A percentile compares a stretch with the other conserved stretches of the same genome.
Conservation (phyloP, 768 basidiomycete genomes). For the Rhodotorula toruloides region DNA sequence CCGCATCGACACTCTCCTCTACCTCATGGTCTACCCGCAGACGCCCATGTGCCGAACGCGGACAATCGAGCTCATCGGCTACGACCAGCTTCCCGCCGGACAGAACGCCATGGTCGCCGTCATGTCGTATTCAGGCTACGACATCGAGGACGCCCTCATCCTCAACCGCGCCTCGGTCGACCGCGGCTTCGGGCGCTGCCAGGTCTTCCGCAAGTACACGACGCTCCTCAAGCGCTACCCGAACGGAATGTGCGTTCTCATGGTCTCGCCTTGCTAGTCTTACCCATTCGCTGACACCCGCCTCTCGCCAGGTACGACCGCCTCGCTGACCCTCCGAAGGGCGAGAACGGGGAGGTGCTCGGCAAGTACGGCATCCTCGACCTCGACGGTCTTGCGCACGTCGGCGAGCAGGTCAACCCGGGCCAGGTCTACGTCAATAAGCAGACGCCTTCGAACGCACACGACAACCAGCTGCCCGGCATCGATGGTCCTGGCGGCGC, state of each 20-base stretch:
- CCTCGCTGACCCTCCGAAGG: slow-evolving; percentile 80
- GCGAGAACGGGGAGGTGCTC: slow-evolving; percentile 69
- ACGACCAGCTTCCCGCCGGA: slow-evolving; percentile 92
- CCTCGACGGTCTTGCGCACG: slow-evolving; percentile 84
- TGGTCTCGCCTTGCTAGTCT: background rate
- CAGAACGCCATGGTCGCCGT: slow-evolving; percentile 98
- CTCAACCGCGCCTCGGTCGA: slow-evolving; percentile 94
- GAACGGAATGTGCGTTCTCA: slow-evolving; percentile 78
- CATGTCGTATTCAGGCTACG: slow-evolving; percentile 99
- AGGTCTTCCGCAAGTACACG: slow-evolving; percentile 91
- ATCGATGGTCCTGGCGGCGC: slow-evolving; percentile 22
- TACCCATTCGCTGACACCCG: background rate
- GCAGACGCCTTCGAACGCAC: slow-evolving; percentile 90
- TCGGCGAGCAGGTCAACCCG: slow-evolving; percentile 87
- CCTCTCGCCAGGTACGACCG: slow-evolving; percentile 68
- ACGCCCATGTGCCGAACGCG: slow-evolving; percentile 99
- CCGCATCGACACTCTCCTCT: slow-evolving; percentile 95
- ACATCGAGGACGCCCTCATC: slow-evolving; percentile 98
- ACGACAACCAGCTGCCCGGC: slow-evolving; percentile 52
- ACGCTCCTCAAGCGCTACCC: slow-evolving; percentile 93
- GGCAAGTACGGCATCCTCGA: slow-evolving; percentile 90
- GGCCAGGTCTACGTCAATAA: slow-evolving; percentile 95
- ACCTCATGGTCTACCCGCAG: slow-evolving; percentile 94
- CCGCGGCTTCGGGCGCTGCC: slow-evolving; percentile 94
- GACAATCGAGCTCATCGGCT: slow-evolving; percentile 93